A percentile compares a stretch with the other conserved stretches of the same genome.
These are phyloP conservation scores for Amniculicola lignicola DNA, from an alignment of 495 filamentous ascomycete species.

Conservation along the genomic window DNA sequence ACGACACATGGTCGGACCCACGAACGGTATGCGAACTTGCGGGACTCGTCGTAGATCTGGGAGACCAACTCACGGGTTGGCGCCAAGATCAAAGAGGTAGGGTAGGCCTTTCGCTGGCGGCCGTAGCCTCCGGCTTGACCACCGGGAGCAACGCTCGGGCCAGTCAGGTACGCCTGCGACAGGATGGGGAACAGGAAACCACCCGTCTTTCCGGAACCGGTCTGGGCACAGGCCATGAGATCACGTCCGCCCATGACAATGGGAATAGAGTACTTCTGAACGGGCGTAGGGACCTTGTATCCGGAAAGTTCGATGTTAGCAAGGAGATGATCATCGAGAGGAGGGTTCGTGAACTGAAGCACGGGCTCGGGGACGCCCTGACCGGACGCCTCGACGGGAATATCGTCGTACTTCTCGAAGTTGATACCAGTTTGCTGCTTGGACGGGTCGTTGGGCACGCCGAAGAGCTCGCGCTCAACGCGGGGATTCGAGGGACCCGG, in stretches of 20 bases:
- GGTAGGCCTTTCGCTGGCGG: slow-evolving; percentile 90
- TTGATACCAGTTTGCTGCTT: slow-evolving; percentile 98
- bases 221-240: slow-evolving; percentile 98
- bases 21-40: slow-evolving; percentile 97
- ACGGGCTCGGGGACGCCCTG: slow-evolving; percentile 91
- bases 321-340: slow-evolving; percentile 86
- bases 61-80: slow-evolving; percentile 97
- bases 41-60: slow-evolving; percentile 95
- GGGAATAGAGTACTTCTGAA: slow-evolving; percentile 97
- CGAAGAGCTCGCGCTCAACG: slow-evolving; percentile 92
- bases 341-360: slow-evolving; percentile 85
- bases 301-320: slow-evolving; percentile 87
- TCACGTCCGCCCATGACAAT: slow-evolving; percentile 96
- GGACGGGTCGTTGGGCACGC: slow-evolving; percentile 84
- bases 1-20: slow-evolving; percentile 98
- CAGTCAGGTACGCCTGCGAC: slow-evolving; percentile 88
- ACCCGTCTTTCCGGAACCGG: slow-evolving; percentile 98
- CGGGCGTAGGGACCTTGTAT: slow-evolving; percentile 92
- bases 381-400: slow-evolving; percentile 95
- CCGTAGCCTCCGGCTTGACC: slow-evolving; percentile 62
- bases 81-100: slow-evolving; percentile 90
- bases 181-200: slow-evolving; percentile 98
- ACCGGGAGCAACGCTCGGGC: slow-evolving; percentile 67
- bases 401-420: slow-evolving; percentile 99
- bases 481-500: slow-evolving; percentile 83